These are phyloP conservation scores for Fusarium anthophilum DNA, from an alignment of 2,329 filamentous ascomycete genomes.

Conservation along the genomic window DNA sequence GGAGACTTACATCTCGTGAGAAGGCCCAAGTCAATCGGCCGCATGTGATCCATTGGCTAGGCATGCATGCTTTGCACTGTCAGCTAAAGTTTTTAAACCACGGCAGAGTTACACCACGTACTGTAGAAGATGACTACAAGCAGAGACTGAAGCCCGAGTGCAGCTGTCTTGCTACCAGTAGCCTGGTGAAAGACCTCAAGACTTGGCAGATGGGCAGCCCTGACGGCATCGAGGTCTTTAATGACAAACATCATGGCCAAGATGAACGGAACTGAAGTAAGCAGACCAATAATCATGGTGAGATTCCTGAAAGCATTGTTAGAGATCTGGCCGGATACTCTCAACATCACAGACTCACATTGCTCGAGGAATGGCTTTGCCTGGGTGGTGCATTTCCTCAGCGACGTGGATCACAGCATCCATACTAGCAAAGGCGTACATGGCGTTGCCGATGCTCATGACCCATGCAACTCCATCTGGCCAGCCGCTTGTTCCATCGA, in stretches of 20 bases:
- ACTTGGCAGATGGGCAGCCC: background rate
- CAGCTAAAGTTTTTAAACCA: fast-evolving
- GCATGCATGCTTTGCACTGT: fast-evolving
- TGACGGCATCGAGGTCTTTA: background rate
- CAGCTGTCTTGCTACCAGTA: background rate
- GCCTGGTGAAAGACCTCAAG: background rate
- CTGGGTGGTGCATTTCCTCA: background rate
- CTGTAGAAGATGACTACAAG: background rate
- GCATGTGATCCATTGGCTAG: background rate
- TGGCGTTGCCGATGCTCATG: background rate
- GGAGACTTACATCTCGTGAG: background rate
- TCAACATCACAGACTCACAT: background rate
- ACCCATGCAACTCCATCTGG: background rate
- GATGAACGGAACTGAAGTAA: background rate
- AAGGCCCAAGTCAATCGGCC: background rate
- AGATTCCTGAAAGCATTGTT: background rate
- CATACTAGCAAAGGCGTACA: background rate
- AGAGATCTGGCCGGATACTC: fast-evolving
- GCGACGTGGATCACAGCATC: background rate
- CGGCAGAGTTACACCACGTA: fast-evolving
- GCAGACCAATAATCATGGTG: background rate
- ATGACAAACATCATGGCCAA: background rate
- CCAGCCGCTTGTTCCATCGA: background rate
- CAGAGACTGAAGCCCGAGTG: background rate
- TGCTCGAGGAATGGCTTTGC: background rate